Conservation (phyloP, 2,329 filamentous ascomycete genomes). For the Arthrobotrys sphaeroides region DNA sequence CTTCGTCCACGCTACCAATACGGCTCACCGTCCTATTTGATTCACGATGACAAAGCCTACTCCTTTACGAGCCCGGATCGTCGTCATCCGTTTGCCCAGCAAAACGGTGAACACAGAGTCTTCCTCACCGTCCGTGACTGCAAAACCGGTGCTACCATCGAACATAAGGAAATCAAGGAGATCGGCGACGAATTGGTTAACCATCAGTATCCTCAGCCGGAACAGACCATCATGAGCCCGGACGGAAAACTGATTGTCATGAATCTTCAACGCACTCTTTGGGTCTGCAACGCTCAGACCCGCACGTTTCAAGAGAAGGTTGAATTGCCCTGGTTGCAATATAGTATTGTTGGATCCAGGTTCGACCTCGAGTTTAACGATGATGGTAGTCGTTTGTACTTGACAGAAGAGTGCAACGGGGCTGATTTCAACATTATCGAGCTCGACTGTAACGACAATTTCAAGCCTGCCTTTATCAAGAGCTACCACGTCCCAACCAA, state of each 20-base stretch:
- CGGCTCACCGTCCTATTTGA: constrained; percentile 21
- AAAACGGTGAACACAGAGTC: neutral
- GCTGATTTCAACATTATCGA: constrained; percentile 43
- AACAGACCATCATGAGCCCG: constrained; percentile 40
- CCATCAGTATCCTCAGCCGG: constrained; percentile 16
- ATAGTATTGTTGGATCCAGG: constrained; percentile 15
- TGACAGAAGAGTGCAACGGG: constrained; percentile 47
- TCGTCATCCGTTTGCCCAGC: constrained; percentile 1
- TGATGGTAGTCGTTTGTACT: constrained; percentile 30
- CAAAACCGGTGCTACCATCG: constrained; percentile 17
- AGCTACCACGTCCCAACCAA: constrained; percentile 44
- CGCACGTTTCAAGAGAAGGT: constrained; percentile 30
- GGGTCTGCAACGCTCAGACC: constrained; percentile 26
- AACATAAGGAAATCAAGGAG: constrained; percentile 16
- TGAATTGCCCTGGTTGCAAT: constrained; percentile 35
- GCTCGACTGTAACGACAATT: constrained; percentile 26
- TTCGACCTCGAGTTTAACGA: constrained; percentile 43
- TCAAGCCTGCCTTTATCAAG: constrained; percentile 38
- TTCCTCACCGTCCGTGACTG: constrained; percentile 36
- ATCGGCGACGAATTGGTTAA: constrained; percentile 7
- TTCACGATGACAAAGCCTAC: constrained; percentile 15
- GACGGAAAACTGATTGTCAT: constrained; percentile 38
- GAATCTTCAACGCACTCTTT: constrained; percentile 8
- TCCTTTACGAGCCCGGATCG: constrained; percentile 33
- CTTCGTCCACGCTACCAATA: constrained; percentile 34